Percentiles rank a stretch among this genome's conserved stretches.
phyloP scores from a whole-genome alignment of 163 green algal genomes.

The Chloroidium sp. region DNA sequence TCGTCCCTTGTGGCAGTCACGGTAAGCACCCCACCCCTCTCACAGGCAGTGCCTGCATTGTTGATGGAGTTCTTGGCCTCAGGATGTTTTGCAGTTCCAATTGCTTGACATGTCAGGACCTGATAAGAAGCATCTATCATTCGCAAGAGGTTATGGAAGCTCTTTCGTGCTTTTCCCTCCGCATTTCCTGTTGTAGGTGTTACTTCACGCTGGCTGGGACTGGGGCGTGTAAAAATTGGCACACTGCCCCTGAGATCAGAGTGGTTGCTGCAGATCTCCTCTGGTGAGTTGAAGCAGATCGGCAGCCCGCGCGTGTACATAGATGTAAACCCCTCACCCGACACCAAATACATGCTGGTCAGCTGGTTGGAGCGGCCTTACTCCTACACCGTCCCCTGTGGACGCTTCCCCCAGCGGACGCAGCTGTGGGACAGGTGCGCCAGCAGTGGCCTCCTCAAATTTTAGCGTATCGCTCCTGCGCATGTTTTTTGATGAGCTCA shows the following conservation, averaged over 20 bases:
- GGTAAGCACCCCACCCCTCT: constrained; percentile 1
- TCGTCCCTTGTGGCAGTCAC: constrained; percentile 51
- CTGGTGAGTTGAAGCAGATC: constrained; percentile 39
- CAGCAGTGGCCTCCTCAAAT: too few species aligned
- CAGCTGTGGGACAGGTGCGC: constrained; percentile 67
- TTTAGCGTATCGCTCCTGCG: too few species aligned
- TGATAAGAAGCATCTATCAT: too few species aligned
- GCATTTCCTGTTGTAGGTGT: too few species aligned
- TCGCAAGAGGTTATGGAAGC: too few species aligned
- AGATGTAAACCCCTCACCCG: constrained; percentile 55
- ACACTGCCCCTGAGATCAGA: not conserved
- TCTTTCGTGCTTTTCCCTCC: too few species aligned
- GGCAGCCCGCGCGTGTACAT: constrained; percentile 65
- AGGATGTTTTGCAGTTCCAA: too few species aligned
- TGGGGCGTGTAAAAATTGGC: not conserved
- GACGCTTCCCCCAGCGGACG: constrained; percentile 71
- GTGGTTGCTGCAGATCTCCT: constrained; percentile 38
- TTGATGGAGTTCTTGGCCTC: too few species aligned
- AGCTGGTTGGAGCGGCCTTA: constrained; percentile 82
- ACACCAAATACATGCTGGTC: constrained; percentile 78
- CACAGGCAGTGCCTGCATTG: too few species aligned
- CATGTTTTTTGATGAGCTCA: too few species aligned
- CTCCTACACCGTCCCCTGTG: constrained; percentile 73
- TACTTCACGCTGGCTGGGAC: too few species aligned
- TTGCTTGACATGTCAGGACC: too few species aligned